These are phyloP conservation scores for Saussurea involucrata DNA, from an alignment of 129 eudicot species.

Conservation along the genomic window DNA sequence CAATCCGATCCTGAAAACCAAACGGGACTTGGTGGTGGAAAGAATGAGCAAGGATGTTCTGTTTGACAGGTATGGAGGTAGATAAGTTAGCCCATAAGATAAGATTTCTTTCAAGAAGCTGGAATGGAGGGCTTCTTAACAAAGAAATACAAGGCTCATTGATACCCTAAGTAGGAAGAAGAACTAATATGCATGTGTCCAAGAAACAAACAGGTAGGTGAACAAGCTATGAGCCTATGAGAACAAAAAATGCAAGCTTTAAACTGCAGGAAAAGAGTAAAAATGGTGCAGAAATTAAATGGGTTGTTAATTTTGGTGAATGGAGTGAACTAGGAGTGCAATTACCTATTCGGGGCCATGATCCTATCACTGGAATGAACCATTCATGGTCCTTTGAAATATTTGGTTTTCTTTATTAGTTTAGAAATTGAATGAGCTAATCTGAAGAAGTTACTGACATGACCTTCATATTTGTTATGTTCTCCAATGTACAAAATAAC, in stretches of 20 bases:
- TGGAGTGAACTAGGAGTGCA: background rate
- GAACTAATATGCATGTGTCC: too few relatives aligned
- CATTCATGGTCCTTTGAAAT: background rate
- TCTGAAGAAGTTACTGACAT: background rate
- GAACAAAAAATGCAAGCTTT: background rate
- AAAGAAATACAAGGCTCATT: too few relatives aligned
- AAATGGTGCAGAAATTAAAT: background rate
- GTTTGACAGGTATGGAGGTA: too few relatives aligned
- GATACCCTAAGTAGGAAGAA: too few relatives aligned
- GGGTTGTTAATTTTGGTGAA: background rate
- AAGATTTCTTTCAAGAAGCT: too few relatives aligned
- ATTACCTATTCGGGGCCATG: background rate
- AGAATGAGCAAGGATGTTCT: too few relatives aligned
- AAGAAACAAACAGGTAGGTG: too few relatives aligned
- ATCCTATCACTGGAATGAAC: background rate
- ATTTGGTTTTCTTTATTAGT: background rate
- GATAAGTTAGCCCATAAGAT: too few relatives aligned
- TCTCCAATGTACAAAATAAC: background rate
- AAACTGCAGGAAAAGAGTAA: background rate
- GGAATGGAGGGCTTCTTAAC: too few relatives aligned
- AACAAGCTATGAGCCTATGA: too few relatives aligned
- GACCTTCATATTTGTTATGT: background rate
- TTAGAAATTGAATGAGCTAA: background rate
- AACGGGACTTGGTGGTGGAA: too few relatives aligned
- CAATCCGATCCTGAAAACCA: too few relatives aligned